Base-by-base conservation (phyloP, 2,329 filamentous ascomycete genomes). In the Beauveria sp. region DNA sequence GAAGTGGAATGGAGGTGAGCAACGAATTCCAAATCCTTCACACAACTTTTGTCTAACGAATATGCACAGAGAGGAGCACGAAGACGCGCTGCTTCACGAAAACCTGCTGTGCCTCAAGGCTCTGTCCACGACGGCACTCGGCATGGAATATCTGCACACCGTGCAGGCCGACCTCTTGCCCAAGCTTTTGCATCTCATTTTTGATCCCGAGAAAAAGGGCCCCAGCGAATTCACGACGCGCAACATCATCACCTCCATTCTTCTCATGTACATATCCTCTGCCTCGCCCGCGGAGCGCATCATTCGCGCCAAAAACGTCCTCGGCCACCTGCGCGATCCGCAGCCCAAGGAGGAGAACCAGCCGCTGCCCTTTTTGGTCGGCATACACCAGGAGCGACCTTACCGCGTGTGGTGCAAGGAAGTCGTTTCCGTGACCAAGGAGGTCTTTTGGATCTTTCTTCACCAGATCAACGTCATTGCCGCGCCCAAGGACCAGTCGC, bases 361-460 rank as follows among this genome's bases (percentile, higher is more conserved):
- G 22, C 91, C 92, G 0, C 79, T 96, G 8, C 87, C 87, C 3
- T 98, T 98, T 72, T 92, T 98, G 52, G 78, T 93, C 24, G 90
- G 93, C 64, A 98, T 98, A 86, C 88, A 90, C 67, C 87, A 88
- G 42, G 85, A 91, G 55, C 85, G 93, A 0, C 93, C 93, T 0
- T 99, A 97, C 74, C 89, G 91, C 40, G 84, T 96, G 3, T 99
- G 93, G 93, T 91, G 88, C 76, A 95, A 93, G 74, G 95, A 99
- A 75, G 86, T 93, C 20, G 88, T 88, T 63, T 93, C 90, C 68
- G 93, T 98, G 53, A 96, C 93, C 48, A 97, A 97, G 74, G 93
- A 99, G 73, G 93, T 98, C 31, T 99, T 99, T 73, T 99, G 93
- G 93, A 98, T 98, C 72, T 99, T 98, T 77, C 81, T 98, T 60